Evolutionary conservation across 495 filamentous ascomycete species (phyloP).

Genomic region (Opeltia flavorubescens): DNA sequence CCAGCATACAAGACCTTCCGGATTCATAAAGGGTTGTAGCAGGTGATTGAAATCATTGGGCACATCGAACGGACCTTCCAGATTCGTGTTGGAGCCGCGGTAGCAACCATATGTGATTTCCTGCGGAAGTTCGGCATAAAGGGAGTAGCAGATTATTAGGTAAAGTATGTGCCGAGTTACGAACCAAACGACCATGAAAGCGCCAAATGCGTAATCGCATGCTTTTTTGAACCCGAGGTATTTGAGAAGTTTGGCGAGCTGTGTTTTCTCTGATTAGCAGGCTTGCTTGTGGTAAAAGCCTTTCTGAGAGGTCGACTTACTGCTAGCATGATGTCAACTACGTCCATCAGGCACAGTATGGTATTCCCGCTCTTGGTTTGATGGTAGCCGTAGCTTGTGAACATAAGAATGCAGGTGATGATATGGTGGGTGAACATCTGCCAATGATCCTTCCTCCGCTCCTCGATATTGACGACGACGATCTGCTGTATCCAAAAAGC

Average conservation of each 20-base stretch:
- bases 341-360: constrained; percentile 84
- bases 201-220: constrained; percentile 73
- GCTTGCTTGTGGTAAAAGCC: neutral
- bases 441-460: constrained; percentile 81
- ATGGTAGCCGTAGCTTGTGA: constrained; percentile 67
- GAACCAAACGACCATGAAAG: constrained; percentile 82
- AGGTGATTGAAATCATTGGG: constrained; percentile 45
- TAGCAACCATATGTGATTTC: constrained; percentile 61
- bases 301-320: constrained; percentile 35
- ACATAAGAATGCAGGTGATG: constrained; percentile 69
- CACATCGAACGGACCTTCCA: constrained; percentile 40
- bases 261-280: constrained; percentile 9
- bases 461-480: constrained; percentile 84
- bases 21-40: constrained; percentile 52
- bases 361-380: constrained; percentile 78
- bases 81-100: constrained; percentile 36
- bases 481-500: constrained; percentile 93
- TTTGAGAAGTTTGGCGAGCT: constrained; percentile 92
- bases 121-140: constrained; percentile 53
- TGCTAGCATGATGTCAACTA: constrained; percentile 76
- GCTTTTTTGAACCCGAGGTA: constrained; percentile 61
- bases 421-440: constrained; percentile 96
- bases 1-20: constrained; percentile 63
- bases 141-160: constrained; percentile 59
- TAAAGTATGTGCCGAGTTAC: constrained; percentile 72